Conservation (phyloP, 1,284 basidiomycete species). For the Boletus hoseneyae region DNA sequence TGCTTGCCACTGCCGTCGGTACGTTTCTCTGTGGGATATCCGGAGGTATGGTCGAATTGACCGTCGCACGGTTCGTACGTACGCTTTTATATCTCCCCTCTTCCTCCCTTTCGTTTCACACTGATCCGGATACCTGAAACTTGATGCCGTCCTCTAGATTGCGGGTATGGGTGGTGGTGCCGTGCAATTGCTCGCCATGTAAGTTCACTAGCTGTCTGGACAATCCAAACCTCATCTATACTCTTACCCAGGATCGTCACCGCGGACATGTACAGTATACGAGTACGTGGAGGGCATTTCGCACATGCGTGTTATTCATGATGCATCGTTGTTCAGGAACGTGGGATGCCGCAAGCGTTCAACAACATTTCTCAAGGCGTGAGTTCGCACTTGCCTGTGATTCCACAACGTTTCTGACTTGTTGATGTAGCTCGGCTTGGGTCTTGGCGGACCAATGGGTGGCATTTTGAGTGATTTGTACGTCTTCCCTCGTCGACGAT, state of each 20-base stretch:
- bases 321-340: constrained; percentile 9
- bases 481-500: background rate
- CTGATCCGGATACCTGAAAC: background rate
- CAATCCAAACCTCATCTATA: background rate
- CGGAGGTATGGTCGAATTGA: constrained; percentile 16
- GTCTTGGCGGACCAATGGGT: constrained; percentile 20
- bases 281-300: constrained; percentile 6
- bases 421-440: constrained; percentile 16
- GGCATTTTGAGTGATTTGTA: constrained; percentile 22
- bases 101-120: too few species aligned
- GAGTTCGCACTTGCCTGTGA: background rate
- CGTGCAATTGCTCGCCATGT: constrained; percentile 21
- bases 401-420: background rate
- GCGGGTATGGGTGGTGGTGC: constrained; percentile 19
- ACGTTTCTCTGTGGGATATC: constrained; percentile 18
- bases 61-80: constrained; percentile 22
- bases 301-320: background rate
- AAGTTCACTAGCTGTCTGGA: background rate
- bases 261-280: constrained; percentile 19
- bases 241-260: constrained; percentile 16
- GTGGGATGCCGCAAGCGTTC: constrained; percentile 21
- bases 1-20: constrained; percentile 11
- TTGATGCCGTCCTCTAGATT: constrained; percentile 5
- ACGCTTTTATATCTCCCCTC: background rate
- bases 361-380: constrained; percentile 14